Evolutionary conservation across 2,329 filamentous ascomycete species (phyloP), one percentile per base, ranked within the genome.

Genomic region (Penicillium sp.): DNA sequence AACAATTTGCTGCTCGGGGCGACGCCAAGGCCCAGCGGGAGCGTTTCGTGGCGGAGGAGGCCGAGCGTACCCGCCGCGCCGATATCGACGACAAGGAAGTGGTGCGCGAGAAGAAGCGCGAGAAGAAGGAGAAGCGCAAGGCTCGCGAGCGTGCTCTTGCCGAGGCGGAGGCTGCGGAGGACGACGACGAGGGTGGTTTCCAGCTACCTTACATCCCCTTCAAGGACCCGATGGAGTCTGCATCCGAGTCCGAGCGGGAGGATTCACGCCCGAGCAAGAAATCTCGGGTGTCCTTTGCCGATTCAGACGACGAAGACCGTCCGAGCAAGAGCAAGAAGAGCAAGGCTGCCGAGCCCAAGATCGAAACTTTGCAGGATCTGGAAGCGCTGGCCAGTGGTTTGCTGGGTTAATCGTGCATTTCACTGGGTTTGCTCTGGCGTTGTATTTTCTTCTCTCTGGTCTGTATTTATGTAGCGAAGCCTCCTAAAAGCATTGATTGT

Each of bases 11-110:
- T 61, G 82, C 84, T 39, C 84, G 87, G 53, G 95, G 93, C 35
- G 80, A 87, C 24, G 89, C 90, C 3, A 89, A 92, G 63, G 84
- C 84, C 48, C 91, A 96, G 74, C 84, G 91, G 47, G 81, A 83
- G 65, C 84, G 83, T 63, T 99, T 96, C 79, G 79, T 98, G 72
- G 87, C 90, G 48, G 82, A 82, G 59, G 93, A 97, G 73, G 79
- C 84, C 11, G 83, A 84, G 65, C 84, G 87, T 61, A 90, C 96
- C 29, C 82, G 82, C 63, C 81, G 85, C 67, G 90, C 88, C 21
- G 95, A 99, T 78, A 75, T 90, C 35, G 85, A 86, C 60, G 95
- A 99, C 76, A 97, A 96, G 79, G 84, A 85, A 63, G 73, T 89
- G 14, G 91, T 86, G 35, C 91, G 88, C 79, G 84, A 90, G 73